Evolutionary conservation across 305 asterid genomes (phyloP), one percentile per base, ranked within the genome.

Genomic region (Withania somnifera): DNA sequence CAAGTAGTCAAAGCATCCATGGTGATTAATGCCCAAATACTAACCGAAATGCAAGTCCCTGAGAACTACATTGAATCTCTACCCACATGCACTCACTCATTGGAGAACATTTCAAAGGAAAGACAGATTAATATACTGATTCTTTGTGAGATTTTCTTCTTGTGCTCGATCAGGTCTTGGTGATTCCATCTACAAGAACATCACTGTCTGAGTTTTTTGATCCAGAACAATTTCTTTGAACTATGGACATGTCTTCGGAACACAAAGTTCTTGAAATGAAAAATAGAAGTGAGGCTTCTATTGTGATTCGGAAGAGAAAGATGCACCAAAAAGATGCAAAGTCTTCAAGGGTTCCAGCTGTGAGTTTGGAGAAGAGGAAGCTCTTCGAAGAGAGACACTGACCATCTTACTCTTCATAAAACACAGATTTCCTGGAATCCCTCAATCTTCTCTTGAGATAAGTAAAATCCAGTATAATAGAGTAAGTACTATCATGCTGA

Each of bases 371-470:
- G 90, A 95, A 91, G 87, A 87, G 98, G 84, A 98, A 93, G 91
- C 88, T 93, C 34, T 92, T 92, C 20, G 98, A 93, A 85, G 98
- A 92, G 64, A 82, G 97, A 86, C 98, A 22, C 93, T 92, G 84
- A 91, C 95, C 1, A 89, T 95, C 80, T 85, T 95, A 82, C 97
- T 91, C 69, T 86, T 95, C 2, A 87, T 95, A 73, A 95, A 93
- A 84, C 97, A 91, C 24, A 86, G 89, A 60, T 93, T 91, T 84
- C 98, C 97, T 0, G 97, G 97, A 42, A 86, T 93, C 17, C 97
- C 98, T 80, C 98, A 95, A 79, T 95, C 98, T 14, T 86, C 95
- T 42, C 98, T 95, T 26, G 98, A 93, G 85, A 93, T 95, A 69
- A 92, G 92, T 90, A 95, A 95, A 86, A 93, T 95, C 89, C 89